phyloP scores from a whole-genome alignment of 2,329 filamentous ascomycete species.

The Fusarium pseudograminearum region DNA sequence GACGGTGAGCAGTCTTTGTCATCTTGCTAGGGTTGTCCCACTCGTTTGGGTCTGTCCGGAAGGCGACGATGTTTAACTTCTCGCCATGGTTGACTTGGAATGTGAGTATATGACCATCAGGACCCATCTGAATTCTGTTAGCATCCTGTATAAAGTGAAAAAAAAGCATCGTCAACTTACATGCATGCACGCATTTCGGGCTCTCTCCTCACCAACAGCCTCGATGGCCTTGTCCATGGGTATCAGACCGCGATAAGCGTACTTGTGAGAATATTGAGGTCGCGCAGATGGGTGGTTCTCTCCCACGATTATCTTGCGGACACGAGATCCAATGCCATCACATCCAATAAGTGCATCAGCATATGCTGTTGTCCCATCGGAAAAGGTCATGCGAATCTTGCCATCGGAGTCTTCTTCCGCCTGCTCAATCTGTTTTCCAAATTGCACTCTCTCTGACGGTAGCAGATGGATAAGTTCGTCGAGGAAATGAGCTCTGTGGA shows the following conservation, averaged over 20 bases:
- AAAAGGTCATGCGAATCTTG: constrained; percentile 51
- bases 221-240: constrained; percentile 65
- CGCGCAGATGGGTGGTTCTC: constrained; percentile 53
- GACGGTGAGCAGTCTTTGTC: constrained; percentile 45
- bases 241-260: constrained; percentile 64
- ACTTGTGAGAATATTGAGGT: constrained; percentile 64
- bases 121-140: constrained; percentile 53
- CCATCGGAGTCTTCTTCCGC: constrained; percentile 44
- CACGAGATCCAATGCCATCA: constrained; percentile 72
- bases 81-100: constrained; percentile 68
- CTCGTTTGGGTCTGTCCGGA: constrained; percentile 50
- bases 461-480: constrained; percentile 56
- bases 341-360: constrained; percentile 66
- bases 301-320: constrained; percentile 63
- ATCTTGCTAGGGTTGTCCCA: constrained; percentile 46
- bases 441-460: constrained; percentile 49
- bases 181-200: constrained; percentile 48
- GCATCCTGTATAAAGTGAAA: fast-evolving
- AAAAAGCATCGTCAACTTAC: constrained; percentile 15
- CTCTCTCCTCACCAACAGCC: constrained; percentile 57
- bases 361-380: constrained; percentile 54
- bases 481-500: constrained; percentile 56
- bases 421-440: constrained; percentile 53
- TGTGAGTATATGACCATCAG: constrained; percentile 66
- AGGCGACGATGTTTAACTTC: constrained; percentile 67